Evolutionary conservation across 2,329 filamentous ascomycete genomes (phyloP).

Genomic region (Fusarium humuli): DNA sequence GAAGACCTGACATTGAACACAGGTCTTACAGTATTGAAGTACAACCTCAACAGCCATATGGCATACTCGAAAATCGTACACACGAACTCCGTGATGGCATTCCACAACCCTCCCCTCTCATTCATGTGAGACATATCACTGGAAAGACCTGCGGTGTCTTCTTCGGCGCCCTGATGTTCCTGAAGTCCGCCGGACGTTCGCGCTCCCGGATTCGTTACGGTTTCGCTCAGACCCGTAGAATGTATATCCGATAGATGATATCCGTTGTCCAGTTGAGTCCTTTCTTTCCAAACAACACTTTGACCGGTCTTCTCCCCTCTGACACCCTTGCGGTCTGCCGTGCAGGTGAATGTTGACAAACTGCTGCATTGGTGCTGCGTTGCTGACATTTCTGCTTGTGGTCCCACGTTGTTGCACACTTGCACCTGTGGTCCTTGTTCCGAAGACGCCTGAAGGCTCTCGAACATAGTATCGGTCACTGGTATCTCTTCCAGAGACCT

Average conservation of each 20-base stretch:
- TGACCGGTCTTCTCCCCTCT: background rate
- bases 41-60: slow-evolving; percentile 44
- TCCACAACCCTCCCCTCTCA: slow-evolving; percentile 20
- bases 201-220: slow-evolving; percentile 18
- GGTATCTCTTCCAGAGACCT: slow-evolving; percentile 26
- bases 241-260: slow-evolving; percentile 2
- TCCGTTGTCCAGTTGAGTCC: background rate
- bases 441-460: slow-evolving; percentile 19
- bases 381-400: background rate
- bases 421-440: slow-evolving; percentile 27
- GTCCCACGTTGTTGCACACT: slow-evolving; percentile 7
- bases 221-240: background rate
- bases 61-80: slow-evolving; percentile 9
- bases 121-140: slow-evolving; percentile 9
- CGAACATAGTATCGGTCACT: slow-evolving; percentile 50
- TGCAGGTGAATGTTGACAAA: slow-evolving; percentile 47
- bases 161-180: slow-evolving; percentile 41
- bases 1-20: slow-evolving; percentile 55
- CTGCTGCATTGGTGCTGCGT: slow-evolving; percentile 33
- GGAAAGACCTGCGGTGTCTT: slow-evolving; percentile 49
- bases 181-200: slow-evolving; percentile 48
- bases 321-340: background rate
- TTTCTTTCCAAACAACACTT: background rate
- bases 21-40: slow-evolving; percentile 54
- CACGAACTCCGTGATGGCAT: slow-evolving; percentile 21